phyloP scores from a whole-genome alignment of 1,284 basidiomycete species.

The Pseudozyma hubeiensis region DNA sequence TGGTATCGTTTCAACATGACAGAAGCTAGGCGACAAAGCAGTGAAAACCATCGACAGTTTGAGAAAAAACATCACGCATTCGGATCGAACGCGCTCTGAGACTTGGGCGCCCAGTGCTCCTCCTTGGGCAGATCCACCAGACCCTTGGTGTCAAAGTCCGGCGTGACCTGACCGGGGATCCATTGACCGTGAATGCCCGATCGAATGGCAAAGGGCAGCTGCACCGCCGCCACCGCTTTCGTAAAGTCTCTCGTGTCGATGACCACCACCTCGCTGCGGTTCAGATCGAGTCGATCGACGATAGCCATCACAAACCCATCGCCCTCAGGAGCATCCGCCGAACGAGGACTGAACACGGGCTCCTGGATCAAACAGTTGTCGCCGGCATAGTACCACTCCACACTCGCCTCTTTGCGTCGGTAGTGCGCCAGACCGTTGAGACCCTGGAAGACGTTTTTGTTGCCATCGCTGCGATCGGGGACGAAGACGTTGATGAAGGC shows the following conservation, averaged over 20 bases:
- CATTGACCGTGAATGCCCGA: constrained; percentile 35
- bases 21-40: too few relatives aligned
- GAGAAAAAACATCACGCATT: constrained; percentile 2
- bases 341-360: constrained; percentile 41
- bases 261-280: constrained; percentile 40
- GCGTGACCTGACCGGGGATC: constrained; percentile 26
- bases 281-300: constrained; percentile 36
- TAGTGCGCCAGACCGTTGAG: constrained; percentile 36
- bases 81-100: constrained; percentile 20
- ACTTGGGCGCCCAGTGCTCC: constrained; percentile 21
- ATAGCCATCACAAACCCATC: constrained; percentile 41
- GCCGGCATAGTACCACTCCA: constrained; percentile 31
- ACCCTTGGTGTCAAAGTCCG: constrained; percentile 27
- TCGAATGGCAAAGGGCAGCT: constrained; percentile 27
- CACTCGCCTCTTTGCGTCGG: constrained; percentile 24
- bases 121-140: constrained; percentile 23
- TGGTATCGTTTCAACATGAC: too few relatives aligned
- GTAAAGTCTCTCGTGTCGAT: constrained; percentile 38
- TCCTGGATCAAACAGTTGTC: constrained; percentile 45
- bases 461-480: constrained; percentile 26
- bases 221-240: constrained; percentile 22
- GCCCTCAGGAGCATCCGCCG: constrained; percentile 33
- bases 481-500: constrained; percentile 42
- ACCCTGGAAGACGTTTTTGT: constrained; percentile 40
- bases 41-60: too few relatives aligned